Conservation (phyloP, 148 eudicot genomes). For the Rhododendron williamsianum region DNA sequence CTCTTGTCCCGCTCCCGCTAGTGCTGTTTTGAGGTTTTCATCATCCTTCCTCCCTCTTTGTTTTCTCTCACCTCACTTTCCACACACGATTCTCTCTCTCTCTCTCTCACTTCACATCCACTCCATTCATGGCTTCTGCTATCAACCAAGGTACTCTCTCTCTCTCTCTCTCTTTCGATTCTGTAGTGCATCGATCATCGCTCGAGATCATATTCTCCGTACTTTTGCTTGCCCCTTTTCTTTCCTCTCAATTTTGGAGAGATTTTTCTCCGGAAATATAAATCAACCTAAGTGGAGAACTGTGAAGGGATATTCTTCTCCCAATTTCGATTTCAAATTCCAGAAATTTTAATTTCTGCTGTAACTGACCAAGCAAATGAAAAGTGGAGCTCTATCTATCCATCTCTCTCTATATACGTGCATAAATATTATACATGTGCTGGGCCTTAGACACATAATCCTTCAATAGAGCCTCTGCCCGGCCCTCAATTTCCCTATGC, state of each 20-base stretch:
- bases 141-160: slow-evolving; percentile 11
- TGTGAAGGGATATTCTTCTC: background rate
- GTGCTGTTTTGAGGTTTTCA: background rate
- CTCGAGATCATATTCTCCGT: background rate
- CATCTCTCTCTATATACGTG: background rate
- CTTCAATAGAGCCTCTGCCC: background rate
- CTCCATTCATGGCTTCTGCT: slow-evolving; percentile 12
- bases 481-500: background rate
- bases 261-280: background rate
- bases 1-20: background rate
- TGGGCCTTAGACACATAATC: background rate
- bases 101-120: background rate
- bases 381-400: background rate
- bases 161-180: background rate
- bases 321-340: background rate
- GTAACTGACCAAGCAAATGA: background rate
- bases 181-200: background rate
- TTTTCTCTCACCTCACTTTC: no score
- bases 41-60: background rate
- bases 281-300: background rate
- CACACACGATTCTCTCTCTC: no score
- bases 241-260: background rate
- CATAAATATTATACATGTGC: background rate
- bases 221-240: background rate
- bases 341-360: background rate